These are phyloP conservation scores for Luffa acutangula DNA, from an alignment of 306 rosid genomes.

Conservation along the genomic window DNA sequence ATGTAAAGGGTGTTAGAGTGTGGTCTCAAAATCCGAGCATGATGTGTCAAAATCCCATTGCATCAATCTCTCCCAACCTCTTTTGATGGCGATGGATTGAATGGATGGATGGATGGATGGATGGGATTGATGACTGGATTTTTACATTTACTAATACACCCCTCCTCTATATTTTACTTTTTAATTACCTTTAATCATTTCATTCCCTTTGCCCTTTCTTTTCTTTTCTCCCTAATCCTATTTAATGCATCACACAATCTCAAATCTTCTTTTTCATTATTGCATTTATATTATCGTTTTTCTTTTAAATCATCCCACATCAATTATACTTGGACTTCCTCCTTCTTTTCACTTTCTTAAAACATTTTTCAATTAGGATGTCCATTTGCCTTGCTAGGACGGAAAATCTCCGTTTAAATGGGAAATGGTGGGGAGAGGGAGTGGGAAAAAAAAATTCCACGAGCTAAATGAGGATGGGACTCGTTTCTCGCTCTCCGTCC, in stretches of 20 bases:
- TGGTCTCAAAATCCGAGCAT: slow-evolving; percentile 65
- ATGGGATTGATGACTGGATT: slow-evolving; percentile 17
- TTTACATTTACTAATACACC: background rate
- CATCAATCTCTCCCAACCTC: slow-evolving; percentile 33
- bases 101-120: slow-evolving; percentile 32
- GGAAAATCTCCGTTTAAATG: too few relatives aligned
- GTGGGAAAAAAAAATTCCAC: too few relatives aligned
- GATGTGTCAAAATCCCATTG: slow-evolving; percentile 75
- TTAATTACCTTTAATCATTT: background rate
- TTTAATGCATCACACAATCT: background rate
- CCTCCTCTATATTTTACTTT: background rate
- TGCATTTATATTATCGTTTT: too few relatives aligned
- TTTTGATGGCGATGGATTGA: slow-evolving; percentile 29
- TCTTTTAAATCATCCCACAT: too few relatives aligned
- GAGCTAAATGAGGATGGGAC: too few relatives aligned
- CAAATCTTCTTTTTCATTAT: too few relatives aligned
- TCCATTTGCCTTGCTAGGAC: too few relatives aligned
- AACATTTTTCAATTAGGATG: too few relatives aligned
- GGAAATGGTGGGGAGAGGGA: too few relatives aligned
- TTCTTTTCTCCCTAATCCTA: background rate
- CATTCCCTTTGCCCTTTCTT: background rate
- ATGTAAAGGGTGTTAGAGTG: background rate
- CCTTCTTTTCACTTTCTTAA: too few relatives aligned
- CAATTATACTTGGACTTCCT: too few relatives aligned
- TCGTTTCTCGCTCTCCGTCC: too few relatives aligned